Conservation (phyloP, 2,329 filamentous ascomycete species). For the Cladosporium austrohemisphaericum region DNA sequence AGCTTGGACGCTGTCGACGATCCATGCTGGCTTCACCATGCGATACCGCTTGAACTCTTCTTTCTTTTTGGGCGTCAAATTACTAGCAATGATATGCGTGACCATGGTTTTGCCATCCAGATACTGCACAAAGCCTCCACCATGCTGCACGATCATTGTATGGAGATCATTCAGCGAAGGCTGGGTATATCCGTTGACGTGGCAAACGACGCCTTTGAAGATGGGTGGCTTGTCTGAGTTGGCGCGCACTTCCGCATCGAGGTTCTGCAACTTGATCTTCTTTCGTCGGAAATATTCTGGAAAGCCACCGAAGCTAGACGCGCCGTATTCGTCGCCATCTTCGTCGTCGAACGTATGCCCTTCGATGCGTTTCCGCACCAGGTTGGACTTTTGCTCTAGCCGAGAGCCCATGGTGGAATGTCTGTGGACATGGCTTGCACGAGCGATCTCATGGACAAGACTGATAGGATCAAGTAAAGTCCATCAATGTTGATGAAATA, state of each 20-base stretch:
- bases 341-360: constrained; percentile 74
- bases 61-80: constrained; percentile 85
- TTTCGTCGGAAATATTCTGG: constrained; percentile 90
- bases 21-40: constrained; percentile 91
- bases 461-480: too few relatives aligned
- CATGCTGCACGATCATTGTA: constrained; percentile 81
- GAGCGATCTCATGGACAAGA: too few relatives aligned
- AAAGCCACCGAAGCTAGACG: constrained; percentile 84
- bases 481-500: too few relatives aligned
- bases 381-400: constrained; percentile 56
- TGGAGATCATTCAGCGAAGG: constrained; percentile 88
- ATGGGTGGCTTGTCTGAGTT: constrained; percentile 72
- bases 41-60: constrained; percentile 84
- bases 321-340: constrained; percentile 84
- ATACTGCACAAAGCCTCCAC: constrained; percentile 93
- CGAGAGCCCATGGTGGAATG: constrained; percentile 59
- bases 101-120: constrained; percentile 90
- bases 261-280: constrained; percentile 94
- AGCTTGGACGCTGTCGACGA: constrained; percentile 81
- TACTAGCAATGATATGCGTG: constrained; percentile 92
- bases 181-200: constrained; percentile 95
- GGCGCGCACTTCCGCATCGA: constrained; percentile 76
- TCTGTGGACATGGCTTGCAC: too few relatives aligned
- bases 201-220: constrained; percentile 84
- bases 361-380: constrained; percentile 61